Base-by-base conservation (phyloP, 1,139 yeast genomes). In the Magnusiomyces ingens region DNA sequence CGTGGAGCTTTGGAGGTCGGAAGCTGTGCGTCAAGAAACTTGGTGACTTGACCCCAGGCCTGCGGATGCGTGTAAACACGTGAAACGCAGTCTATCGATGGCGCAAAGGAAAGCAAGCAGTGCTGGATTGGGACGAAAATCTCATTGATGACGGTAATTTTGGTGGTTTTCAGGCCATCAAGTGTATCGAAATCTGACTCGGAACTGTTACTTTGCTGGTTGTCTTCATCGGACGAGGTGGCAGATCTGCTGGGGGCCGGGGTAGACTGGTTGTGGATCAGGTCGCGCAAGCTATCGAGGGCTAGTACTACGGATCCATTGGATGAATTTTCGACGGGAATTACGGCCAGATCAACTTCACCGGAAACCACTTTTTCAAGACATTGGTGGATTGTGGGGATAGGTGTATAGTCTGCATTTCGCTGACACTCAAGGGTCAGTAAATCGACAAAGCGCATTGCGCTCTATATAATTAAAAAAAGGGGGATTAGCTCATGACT, bases 241-340 rank as follows among this genome's bases (percentile, higher is more conserved):
- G 45, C 65, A 26, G 32, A 26, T 26, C 32, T 26, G 32, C 32
- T 26, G 32, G 32, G 32, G 4, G 8, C 32, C 8, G 32, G 32
- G 8, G 32, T 26, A 26, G 32, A 58, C 60, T 38, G 53, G 60
- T 67, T 75, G 78, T 81, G 55, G 26, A 52, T 62, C 13, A 85
- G 77, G 64, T 86, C 91, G 58, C 95, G 73, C 38, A 91, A 73
- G 17, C 89, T 72, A 66, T 90, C 96, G 65, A 87, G 83, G 0
- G 96, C 88, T 66, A 83, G 81, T 1, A 84, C 85, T 2, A 93
- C 99, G 61, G 86, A 93, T 0, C 99, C 99, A 67, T 93, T 93
- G 8, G 97, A 86, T 2, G 97, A 89, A 70, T 93, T 93, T 64
- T 91, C 98, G 61, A 88, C 80, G 0, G 99, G 99, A 0, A 93